Evolutionary conservation across 73 alveolate genomes (phyloP), one percentile per base, ranked within the genome.

Genomic region (Paramecium primaurelia): DNA sequence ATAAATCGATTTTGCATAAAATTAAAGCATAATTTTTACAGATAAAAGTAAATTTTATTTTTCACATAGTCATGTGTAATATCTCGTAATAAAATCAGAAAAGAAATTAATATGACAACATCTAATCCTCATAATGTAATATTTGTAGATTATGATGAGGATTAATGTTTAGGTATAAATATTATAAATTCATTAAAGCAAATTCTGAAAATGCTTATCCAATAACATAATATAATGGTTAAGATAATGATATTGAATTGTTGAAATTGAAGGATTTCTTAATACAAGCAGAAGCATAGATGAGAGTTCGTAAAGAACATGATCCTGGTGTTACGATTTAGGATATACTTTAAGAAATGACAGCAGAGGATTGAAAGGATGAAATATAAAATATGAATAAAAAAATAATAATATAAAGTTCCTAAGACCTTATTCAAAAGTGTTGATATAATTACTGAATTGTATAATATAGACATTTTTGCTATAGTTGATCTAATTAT

Each of bases 21-120:
- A 10, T 14, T 73, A 12, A 34, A 73, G 47, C 37, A 73, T 3
- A 34, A 40, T 37, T 73, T 37, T 36, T 73, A 36, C 87, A 73
- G 87, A 73, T 73, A 73, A 12, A 73, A 73, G 87, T 73, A 73
- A 36, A 36, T 73, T 37, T 37, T 73, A 37, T 37, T 38, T 73
- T 73, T 37, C 87, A 73, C 87, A 73, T 73, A 73, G 59, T 73
- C 58, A 40, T 73, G 87, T 73, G 60, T 73, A 73, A 0, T 4
- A 73, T 37, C 59, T 20, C 30, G 87, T 10, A 18, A 73, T 34
- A 38, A 73, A 12, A 12, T 73, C 38, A 12, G 7, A 37, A 73
- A 73, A 28, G 87, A 73, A 36, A 73, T 73, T 18, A 25, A 22
- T 36, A 38, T 73, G 87, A 37, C 47, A 25, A 36, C 59, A 8